phyloP scores from a whole-genome alignment of 176 grass and related monocot genomes.

The Chrysopogon serrulatus region DNA sequence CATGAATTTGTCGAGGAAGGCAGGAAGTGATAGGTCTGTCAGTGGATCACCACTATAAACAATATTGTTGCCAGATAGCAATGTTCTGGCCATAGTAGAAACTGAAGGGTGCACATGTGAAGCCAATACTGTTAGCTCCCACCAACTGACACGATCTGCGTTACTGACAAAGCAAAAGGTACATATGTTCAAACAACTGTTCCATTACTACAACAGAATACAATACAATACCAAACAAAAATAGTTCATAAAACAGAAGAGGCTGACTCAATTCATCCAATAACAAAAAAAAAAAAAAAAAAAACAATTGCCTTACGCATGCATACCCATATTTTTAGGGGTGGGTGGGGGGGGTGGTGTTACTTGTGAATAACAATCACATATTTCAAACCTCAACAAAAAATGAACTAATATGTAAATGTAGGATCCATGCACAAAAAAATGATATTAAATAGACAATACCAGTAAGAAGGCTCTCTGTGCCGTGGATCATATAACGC shows the following conservation, averaged over 20 bases:
- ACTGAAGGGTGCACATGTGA: slow-evolving; percentile 95
- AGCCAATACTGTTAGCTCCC: slow-evolving; percentile 73
- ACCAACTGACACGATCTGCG: slow-evolving; percentile 76
- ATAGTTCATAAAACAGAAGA: not conserved
- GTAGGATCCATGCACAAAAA: slow-evolving; percentile 10
- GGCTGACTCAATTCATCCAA: not conserved
- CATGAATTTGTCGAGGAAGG: slow-evolving; percentile 97
- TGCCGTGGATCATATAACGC: slow-evolving; percentile 76
- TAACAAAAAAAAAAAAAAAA: too few relatives aligned
- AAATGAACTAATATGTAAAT: not conserved
- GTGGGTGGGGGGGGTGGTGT: not conserved
- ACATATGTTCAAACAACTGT: slow-evolving; percentile 7
- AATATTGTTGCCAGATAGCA: slow-evolving; percentile 85
- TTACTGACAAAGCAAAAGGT: slow-evolving; percentile 48
- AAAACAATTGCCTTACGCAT: not conserved
- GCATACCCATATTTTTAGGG: not conserved
- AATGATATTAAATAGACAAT: slow-evolving; percentile 31
- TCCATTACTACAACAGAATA: not conserved
- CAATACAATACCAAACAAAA: not conserved
- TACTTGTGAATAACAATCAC: not conserved
- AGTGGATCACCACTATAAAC: slow-evolving; percentile 91
- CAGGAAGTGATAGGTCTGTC: slow-evolving; percentile 67
- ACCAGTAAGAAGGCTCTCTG: slow-evolving; percentile 96
- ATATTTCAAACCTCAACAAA: slow-evolving; percentile 1
- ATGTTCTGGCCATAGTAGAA: slow-evolving; percentile 79